Conservation (phyloP, 2,329 filamentous ascomycete species). For the Calonectria pteridis region DNA sequence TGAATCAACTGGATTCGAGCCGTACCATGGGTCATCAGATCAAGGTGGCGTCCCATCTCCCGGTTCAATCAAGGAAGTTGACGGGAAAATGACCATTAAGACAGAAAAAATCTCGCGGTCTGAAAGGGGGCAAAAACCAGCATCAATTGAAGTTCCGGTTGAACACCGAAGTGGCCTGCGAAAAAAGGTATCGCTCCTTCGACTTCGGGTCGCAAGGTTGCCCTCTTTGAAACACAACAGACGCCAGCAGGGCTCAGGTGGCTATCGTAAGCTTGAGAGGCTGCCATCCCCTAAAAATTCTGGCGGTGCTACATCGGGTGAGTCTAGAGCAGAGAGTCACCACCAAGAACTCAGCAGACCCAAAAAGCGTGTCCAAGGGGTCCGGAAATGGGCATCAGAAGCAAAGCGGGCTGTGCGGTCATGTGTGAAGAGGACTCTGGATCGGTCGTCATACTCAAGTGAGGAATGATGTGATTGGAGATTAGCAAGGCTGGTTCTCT, state of each 20-base stretch:
- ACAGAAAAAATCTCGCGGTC: conserved; percentile 21
- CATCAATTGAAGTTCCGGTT: background rate
- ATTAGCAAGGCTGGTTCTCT: conserved; percentile 1
- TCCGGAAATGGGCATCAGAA: conserved; percentile 51
- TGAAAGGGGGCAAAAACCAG: conserved; percentile 9
- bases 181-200: conserved; percentile 49
- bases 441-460: conserved; percentile 44
- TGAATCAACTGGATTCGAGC: conserved; percentile 23
- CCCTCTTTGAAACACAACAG: conserved; percentile 29
- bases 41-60: conserved; percentile 53
- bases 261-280: conserved; percentile 15
- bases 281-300: conserved; percentile 2
- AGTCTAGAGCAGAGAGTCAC: conserved; percentile 8
- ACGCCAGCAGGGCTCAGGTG: conserved; percentile 10
- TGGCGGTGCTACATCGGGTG: conserved; percentile 23
- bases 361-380: conserved; percentile 41
- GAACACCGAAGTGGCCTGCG: conserved; percentile 34
- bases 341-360: conserved; percentile 24
- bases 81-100: conserved; percentile 14
- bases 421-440: conserved; percentile 49
- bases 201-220: conserved; percentile 38
- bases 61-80: conserved; percentile 34
- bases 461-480: conserved; percentile 19
- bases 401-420: conserved; percentile 49
- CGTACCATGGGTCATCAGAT: conserved; percentile 44